Evolutionary conservation across 2,329 filamentous ascomycete genomes (phyloP).

Genomic region (Phyllosticta citribraziliensis): DNA sequence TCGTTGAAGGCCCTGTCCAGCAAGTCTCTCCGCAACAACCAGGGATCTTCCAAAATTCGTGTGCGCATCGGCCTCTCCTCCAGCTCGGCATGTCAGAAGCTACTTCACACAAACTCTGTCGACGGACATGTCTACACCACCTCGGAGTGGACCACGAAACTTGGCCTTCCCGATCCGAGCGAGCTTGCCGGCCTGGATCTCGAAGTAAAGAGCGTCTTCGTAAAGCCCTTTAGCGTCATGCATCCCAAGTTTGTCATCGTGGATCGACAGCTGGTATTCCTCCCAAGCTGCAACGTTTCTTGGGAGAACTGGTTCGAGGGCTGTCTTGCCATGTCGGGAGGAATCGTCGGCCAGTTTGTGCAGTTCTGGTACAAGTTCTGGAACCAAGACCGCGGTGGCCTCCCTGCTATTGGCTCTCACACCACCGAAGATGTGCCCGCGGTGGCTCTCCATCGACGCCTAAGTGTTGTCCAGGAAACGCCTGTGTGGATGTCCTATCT

Average conservation of each 20-base stretch:
- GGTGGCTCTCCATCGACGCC: not conserved
- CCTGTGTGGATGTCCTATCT: constrained; percentile 5
- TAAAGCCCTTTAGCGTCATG: constrained; percentile 75
- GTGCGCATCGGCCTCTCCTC: constrained; percentile 72
- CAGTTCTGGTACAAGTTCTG: constrained; percentile 62
- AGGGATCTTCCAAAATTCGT: constrained; percentile 37
- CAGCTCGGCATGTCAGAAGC: constrained; percentile 59
- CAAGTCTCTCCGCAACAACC: constrained; percentile 27
- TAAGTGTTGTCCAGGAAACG: not conserved
- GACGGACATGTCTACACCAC: constrained; percentile 53
- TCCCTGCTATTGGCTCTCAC: not conserved
- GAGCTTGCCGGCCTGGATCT: constrained; percentile 54
- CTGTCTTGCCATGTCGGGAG: constrained; percentile 56
- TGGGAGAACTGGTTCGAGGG: constrained; percentile 86
- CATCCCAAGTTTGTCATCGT: constrained; percentile 75
- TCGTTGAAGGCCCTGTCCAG: constrained; percentile 51
- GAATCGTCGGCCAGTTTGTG: constrained; percentile 51
- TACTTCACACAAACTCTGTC: constrained; percentile 58
- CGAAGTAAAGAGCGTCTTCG: constrained; percentile 66
- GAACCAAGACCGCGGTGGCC: constrained; percentile 30
- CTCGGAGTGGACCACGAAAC: constrained; percentile 46
- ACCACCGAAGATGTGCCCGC: not conserved
- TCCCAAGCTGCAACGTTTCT: constrained; percentile 76
- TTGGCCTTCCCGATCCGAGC: constrained; percentile 53
- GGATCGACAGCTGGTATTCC: constrained; percentile 54